Percentiles rank a stretch among this genome's conserved stretches.
These are phyloP conservation scores for Fusarium foetens DNA, from an alignment of 2,329 filamentous ascomycete species.

Conservation along the genomic window DNA sequence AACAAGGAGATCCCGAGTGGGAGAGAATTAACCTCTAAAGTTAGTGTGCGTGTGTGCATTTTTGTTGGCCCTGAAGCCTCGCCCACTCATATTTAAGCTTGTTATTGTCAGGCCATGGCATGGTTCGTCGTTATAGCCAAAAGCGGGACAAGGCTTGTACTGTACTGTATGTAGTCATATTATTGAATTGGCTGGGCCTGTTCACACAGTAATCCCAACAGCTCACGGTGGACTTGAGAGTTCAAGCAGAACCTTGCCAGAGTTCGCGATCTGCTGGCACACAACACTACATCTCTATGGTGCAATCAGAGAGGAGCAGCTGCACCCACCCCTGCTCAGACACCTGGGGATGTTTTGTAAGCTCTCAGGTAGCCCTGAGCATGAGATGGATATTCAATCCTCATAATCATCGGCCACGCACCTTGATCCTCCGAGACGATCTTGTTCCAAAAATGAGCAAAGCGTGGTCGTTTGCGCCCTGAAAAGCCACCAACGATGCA, in stretches of 20 bases:
- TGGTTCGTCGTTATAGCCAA: background rate
- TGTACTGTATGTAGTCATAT: background rate
- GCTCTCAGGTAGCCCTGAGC: conserved; percentile 1
- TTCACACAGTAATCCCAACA: background rate
- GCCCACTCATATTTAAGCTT: conserved; percentile 12
- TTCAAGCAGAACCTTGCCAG: background rate
- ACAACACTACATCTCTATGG: background rate
- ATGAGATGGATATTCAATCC: background rate
- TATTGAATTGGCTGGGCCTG: background rate
- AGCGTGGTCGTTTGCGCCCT: background rate
- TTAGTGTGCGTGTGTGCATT: background rate
- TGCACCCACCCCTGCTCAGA: background rate
- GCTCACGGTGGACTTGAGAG: background rate
- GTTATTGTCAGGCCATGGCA: conserved; percentile 8
- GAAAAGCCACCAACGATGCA: conserved; percentile 20
- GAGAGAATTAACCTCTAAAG: background rate
- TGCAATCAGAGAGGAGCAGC: background rate
- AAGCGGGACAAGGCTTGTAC: background rate
- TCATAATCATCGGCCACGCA: background rate
- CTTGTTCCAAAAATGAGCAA: conserved; percentile 7
- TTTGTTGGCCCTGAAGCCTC: conserved; percentile 1
- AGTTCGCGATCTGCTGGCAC: background rate
- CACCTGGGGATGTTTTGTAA: background rate
- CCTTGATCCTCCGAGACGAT: background rate
- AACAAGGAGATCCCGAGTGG: background rate